Evolutionary conservation across 83 land plant genomes (phyloP), one percentile per base, ranked within the genome.

Genomic region (Larix sibirica): DNA sequence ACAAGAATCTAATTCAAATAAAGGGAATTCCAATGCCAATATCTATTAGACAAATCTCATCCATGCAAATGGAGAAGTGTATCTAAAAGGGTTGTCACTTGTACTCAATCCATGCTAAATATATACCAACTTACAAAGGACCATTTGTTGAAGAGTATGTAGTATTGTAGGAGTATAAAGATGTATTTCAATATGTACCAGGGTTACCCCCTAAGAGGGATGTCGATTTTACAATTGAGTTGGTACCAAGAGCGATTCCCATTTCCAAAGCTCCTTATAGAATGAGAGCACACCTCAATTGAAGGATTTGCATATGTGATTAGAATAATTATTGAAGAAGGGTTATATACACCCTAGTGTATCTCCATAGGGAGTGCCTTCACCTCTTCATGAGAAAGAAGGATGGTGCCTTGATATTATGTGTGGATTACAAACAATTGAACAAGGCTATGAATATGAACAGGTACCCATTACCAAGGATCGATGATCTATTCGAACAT

Each of bases 401-500:
- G 31, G 85, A 86, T 50, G 61, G 61, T 4, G 40, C 40, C n/a
- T 82, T 66, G 80, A 2, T 74, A 18, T 20, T 85, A 4, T 85
- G 85, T 50, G 62, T 83, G 0, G 67, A 79, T 59, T 86, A 86
- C 33, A 20, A 77, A 36, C 75, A 63, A 6, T 59, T 86, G 0
- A 86, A 83, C 50, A 36, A 54, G 50, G 47, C 0, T 0, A 86
- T 77, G 1, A 42, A 79, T 4, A 17, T 0, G 47, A 81, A 86
- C 44, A 66, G 68, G 16, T 83, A 58, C 40, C 87, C 85, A 4
- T 68, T 86, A 4, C 81, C 84, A 16, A 59, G 58, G 6, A 77
- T 82, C 28, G 87, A 86, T 68, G 87, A 82, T 23, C 66, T 86
- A 7, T 62, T 86, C 4, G 69, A 81, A 78, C 77, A 81, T 0